A percentile compares a stretch with the other conserved stretches of the same genome.
These are phyloP conservation scores for Phascolomyces articulosus DNA, from an alignment of 371 early-diverging fungal genomes.

Conservation along the genomic window DNA sequence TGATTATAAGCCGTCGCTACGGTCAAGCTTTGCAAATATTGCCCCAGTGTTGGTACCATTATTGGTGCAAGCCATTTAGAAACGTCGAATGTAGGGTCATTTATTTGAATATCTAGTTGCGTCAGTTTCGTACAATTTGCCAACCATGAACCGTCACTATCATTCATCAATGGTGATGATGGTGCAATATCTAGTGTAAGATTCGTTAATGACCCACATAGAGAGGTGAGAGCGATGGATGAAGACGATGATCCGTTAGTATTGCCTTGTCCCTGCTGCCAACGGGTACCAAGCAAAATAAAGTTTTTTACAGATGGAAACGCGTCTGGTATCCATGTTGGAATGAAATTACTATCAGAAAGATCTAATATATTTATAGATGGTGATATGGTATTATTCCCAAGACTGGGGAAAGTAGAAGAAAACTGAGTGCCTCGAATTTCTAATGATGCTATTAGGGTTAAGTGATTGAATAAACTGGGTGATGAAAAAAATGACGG, in stretches of 20 bases:
- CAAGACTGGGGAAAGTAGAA: neutral
- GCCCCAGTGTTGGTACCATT: too few species aligned
- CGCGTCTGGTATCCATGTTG: neutral
- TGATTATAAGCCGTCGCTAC: neutral
- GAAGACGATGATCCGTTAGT: neutral
- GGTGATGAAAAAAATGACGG: neutral
- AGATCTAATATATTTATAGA: conserved; percentile 10
- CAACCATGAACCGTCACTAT: neutral
- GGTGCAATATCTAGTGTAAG: neutral
- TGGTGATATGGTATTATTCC: neutral
- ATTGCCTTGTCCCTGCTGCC: neutral
- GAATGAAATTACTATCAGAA: conserved; percentile 10
- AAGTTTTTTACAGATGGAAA: neutral
- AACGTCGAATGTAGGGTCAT: neutral
- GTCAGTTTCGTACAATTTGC: conserved; percentile 9
- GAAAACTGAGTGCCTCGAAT: conserved; percentile 11
- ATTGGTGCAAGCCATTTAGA: conserved; percentile 1
- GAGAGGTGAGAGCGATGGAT: neutral
- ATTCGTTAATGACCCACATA: conserved; percentile 1
- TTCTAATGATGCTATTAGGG: neutral
- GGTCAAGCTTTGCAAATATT: neutral
- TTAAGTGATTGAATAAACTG: conserved; percentile 3
- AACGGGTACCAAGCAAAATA: neutral
- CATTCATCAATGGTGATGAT: neutral
- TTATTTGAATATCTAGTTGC: conserved; percentile 5